Conservation (phyloP, 2,329 filamentous ascomycete genomes). For the Pseudodiploospora longispora region DNA sequence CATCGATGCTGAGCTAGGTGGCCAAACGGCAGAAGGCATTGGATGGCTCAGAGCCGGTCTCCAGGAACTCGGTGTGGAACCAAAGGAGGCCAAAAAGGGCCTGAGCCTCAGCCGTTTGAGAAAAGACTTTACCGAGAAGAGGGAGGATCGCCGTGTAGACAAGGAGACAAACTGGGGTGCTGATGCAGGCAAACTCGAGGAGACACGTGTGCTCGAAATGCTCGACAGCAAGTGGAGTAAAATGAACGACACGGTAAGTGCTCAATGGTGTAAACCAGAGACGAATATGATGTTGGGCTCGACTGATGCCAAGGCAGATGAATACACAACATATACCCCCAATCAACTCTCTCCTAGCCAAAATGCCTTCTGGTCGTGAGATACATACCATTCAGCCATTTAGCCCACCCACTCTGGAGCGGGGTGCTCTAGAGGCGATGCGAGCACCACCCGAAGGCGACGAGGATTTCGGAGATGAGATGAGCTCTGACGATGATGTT, state of each 20-base stretch:
- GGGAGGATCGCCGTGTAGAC: constrained; percentile 72
- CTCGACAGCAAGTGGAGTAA: constrained; percentile 83
- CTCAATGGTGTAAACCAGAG: rapidly evolving
- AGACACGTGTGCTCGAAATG: constrained; percentile 78
- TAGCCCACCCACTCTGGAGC: constrained; percentile 55
- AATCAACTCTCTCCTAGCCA: constrained; percentile 61
- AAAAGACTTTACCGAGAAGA: constrained; percentile 66
- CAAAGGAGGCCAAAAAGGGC: constrained; percentile 43
- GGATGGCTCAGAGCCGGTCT: constrained; percentile 78
- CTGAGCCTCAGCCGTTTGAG: constrained; percentile 55
- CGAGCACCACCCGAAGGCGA: constrained; percentile 29
- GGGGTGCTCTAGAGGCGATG: constrained; percentile 55
- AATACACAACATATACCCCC: constrained; percentile 72
- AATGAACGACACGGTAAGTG: constrained; percentile 78
- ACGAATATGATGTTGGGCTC: too few species aligned
- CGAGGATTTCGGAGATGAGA: constrained; percentile 24
- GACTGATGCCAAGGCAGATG: constrained; percentile 43
- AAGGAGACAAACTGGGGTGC: constrained; percentile 67
- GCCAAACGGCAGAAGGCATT: constrained; percentile 75
- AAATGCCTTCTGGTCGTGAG: constrained; percentile 82
- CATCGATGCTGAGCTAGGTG: constrained; percentile 77
- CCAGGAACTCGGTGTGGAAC: constrained; percentile 62
- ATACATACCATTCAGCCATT: constrained; percentile 68
- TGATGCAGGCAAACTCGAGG: constrained; percentile 79
- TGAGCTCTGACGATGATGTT: constrained; percentile 32